phyloP scores from a whole-genome alignment of 2,329 filamentous ascomycete genomes.

The Cercospora sojina region DNA sequence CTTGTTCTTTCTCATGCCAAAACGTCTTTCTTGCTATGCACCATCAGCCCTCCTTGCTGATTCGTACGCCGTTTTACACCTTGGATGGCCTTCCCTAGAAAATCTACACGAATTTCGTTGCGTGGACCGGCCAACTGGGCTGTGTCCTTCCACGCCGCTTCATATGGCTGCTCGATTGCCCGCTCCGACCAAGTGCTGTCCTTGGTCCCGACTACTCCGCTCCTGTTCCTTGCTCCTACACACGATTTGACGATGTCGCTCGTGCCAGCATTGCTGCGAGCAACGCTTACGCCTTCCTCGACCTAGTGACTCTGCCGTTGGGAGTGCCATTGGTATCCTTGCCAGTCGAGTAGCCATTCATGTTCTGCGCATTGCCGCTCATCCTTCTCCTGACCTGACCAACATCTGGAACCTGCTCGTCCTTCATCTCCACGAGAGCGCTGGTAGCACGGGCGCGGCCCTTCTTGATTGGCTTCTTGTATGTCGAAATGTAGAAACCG shows the following conservation, averaged over 20 bases:
- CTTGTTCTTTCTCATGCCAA: constrained; percentile 10
- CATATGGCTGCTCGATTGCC: background rate
- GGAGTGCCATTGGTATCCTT: constrained; percentile 47
- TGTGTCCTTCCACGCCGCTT: background rate
- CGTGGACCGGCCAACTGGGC: constrained; percentile 5
- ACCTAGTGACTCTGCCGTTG: constrained; percentile 63
- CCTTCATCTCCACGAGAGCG: constrained; percentile 79
- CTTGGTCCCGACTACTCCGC: background rate
- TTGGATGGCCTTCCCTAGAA: background rate
- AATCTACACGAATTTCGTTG: constrained; percentile 15
- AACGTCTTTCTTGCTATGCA: constrained; percentile 11
- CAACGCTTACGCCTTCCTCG: constrained; percentile 63
- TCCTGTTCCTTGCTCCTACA: background rate
- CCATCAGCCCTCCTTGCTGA: background rate
- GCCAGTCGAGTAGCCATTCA: constrained; percentile 37
- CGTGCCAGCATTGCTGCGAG: background rate
- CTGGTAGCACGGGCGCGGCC: constrained; percentile 74
- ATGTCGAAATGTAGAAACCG: constrained; percentile 96
- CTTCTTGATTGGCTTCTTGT: constrained; percentile 81
- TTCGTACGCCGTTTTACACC: constrained; percentile 11
- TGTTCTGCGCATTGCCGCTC: constrained; percentile 42
- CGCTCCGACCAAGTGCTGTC: background rate
- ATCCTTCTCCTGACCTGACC: constrained; percentile 54
- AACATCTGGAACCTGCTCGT: constrained; percentile 61
- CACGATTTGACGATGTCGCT: background rate